These are phyloP conservation scores for Fusarium robinianum DNA, from an alignment of 2,329 filamentous ascomycete genomes.

Conservation along the genomic window DNA sequence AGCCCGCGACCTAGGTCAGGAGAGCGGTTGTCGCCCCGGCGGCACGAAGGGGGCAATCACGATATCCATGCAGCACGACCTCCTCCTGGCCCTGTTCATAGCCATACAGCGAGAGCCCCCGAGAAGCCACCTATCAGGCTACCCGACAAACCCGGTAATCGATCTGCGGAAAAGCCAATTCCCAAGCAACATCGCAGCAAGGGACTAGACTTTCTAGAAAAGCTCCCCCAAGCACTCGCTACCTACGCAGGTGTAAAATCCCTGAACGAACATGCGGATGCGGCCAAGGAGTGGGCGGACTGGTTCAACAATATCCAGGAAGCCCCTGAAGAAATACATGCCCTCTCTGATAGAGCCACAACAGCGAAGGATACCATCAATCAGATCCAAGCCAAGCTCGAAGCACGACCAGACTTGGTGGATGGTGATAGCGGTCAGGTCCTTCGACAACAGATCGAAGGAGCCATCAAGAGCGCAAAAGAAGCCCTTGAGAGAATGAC, in stretches of 20 bases:
- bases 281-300: conserved; percentile 42
- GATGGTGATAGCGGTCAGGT: conserved; percentile 38
- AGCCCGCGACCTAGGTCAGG: conserved; percentile 19
- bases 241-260: conserved; percentile 37
- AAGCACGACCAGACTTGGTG: conserved; percentile 38
- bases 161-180: conserved; percentile 3
- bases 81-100: no score
- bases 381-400: conserved; percentile 38
- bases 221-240: conserved; percentile 33
- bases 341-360: conserved; percentile 33
- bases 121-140: neutral
- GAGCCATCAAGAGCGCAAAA: conserved; percentile 34
- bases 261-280: conserved; percentile 37
- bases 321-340: conserved; percentile 40
- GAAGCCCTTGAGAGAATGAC: conserved; percentile 38
- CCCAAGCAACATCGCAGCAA: conserved; percentile 6
- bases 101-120: neutral
- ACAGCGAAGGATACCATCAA: conserved; percentile 40
- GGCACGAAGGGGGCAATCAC: neutral
- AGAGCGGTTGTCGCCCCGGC: conserved; percentile 4
- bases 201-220: conserved; percentile 20
- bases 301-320: conserved; percentile 41
- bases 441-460: conserved; percentile 39
- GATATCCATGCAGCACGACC: conserved; percentile 1
- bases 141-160: neutral